Conservation (phyloP, 495 filamentous ascomycete genomes). For the Aspergillus hancockii region DNA sequence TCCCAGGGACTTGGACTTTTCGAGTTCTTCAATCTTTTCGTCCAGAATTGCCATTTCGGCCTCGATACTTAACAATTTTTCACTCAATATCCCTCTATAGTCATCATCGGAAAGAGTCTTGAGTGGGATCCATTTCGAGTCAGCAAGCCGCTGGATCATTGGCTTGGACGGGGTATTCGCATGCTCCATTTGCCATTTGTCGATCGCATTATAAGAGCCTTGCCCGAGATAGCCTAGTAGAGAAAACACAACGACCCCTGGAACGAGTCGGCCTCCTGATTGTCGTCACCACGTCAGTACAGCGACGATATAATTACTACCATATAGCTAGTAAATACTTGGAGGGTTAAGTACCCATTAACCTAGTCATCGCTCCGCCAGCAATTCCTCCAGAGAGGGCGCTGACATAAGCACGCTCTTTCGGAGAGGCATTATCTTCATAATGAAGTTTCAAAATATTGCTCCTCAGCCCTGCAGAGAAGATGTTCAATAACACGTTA, state of each 20-base stretch:
- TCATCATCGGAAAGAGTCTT: slow-evolving; percentile 74
- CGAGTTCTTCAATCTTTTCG: slow-evolving; percentile 67
- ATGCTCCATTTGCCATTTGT: slow-evolving; percentile 46
- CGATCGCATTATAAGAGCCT: slow-evolving; percentile 54
- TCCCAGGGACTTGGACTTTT: slow-evolving; percentile 43
- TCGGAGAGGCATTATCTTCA: slow-evolving; percentile 48
- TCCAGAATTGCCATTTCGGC: slow-evolving; percentile 85
- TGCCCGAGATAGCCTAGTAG: slow-evolving; percentile 63
- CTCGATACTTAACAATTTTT: slow-evolving; percentile 76
- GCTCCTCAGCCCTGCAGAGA: slow-evolving; percentile 39
- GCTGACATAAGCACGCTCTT: slow-evolving; percentile 63
- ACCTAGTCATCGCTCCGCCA: slow-evolving; percentile 60
- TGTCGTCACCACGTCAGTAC: slow-evolving; percentile 15
- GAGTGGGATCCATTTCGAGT: slow-evolving; percentile 81
- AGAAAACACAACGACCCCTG: slow-evolving; percentile 64
- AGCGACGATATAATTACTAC: neutral
- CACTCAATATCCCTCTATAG: slow-evolving; percentile 72
- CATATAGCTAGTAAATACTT: neutral
- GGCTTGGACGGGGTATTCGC: slow-evolving; percentile 38
- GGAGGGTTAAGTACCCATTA: slow-evolving; percentile 56
- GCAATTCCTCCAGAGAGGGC: slow-evolving; percentile 67
- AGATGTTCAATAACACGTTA: slow-evolving; percentile 5
- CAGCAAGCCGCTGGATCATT: slow-evolving; percentile 50
- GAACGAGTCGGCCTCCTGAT: slow-evolving; percentile 52
- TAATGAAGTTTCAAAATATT: slow-evolving; percentile 42